phyloP scores from a whole-genome alignment of 768 basidiomycete species.

The Hypholoma sublateritium region DNA sequence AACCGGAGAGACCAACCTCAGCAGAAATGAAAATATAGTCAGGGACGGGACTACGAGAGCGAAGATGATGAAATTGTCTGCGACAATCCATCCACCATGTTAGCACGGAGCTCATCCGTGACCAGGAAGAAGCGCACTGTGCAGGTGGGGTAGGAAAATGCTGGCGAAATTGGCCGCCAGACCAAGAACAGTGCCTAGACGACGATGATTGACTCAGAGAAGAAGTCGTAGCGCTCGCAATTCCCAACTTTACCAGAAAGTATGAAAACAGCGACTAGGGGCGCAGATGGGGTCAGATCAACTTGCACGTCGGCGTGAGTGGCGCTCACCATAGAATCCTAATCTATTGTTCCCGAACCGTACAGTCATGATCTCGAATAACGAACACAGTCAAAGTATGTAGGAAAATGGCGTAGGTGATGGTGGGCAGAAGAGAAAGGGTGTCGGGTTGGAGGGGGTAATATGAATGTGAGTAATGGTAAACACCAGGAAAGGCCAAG shows the following conservation, averaged over 20 bases:
- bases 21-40: slow-evolving; percentile 62
- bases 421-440: slow-evolving; percentile 6
- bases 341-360: slow-evolving; percentile 58
- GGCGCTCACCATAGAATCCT: slow-evolving; percentile 46
- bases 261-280: slow-evolving; percentile 41
- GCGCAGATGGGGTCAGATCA: slow-evolving; percentile 6
- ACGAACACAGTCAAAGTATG: neutral
- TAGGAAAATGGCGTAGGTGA: neutral
- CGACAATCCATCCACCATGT: neutral
- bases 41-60: slow-evolving; percentile 62
- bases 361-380: slow-evolving; percentile 48
- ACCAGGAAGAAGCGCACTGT: slow-evolving; percentile 44
- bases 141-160: slow-evolving; percentile 63
- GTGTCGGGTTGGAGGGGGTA: slow-evolving; percentile 5
- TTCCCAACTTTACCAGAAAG: slow-evolving; percentile 37
- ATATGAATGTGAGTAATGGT: slow-evolving; percentile 6
- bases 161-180: slow-evolving; percentile 65
- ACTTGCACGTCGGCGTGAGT: neutral
- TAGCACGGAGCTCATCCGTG: neutral
- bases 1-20: slow-evolving; percentile 43
- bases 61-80: slow-evolving; percentile 74
- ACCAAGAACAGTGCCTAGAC: slow-evolving; percentile 58
- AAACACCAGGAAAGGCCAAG: neutral
- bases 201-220: neutral
- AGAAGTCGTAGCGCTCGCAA: neutral